Conservation (phyloP, 805 yeast genomes). For the Barnettozyma populi region DNA sequence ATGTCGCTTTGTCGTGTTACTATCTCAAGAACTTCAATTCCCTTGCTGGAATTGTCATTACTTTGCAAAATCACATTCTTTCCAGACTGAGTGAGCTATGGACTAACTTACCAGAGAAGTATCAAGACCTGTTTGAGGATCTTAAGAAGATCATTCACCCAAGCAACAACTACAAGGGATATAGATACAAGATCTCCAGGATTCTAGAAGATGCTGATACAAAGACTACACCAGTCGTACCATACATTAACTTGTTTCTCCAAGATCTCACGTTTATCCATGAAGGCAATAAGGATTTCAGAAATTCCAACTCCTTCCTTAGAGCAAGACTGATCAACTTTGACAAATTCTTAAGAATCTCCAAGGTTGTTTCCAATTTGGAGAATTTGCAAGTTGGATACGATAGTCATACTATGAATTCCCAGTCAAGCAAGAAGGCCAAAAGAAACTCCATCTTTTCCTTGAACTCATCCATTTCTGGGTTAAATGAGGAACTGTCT, state of each 20-base stretch:
- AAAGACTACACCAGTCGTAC: slow-evolving; percentile 57
- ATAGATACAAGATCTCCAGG: slow-evolving; percentile 56
- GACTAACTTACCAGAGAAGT: slow-evolving; percentile 53
- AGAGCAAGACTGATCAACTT: slow-evolving; percentile 54
- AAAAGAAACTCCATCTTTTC: slow-evolving; percentile 23
- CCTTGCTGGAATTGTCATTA: slow-evolving; percentile 70
- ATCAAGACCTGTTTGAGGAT: slow-evolving; percentile 55
- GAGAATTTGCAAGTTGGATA: slow-evolving; percentile 66
- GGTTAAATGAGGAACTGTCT: slow-evolving; percentile 23
- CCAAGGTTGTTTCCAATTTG: slow-evolving; percentile 59
- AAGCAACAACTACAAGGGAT: slow-evolving; percentile 63
- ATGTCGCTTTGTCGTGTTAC: slow-evolving; percentile 65
- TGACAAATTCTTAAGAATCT: slow-evolving; percentile 65
- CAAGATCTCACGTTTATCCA: slow-evolving; percentile 79
- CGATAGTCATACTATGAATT: slow-evolving; percentile 13
- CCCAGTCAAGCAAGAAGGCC: slow-evolving; percentile 16
- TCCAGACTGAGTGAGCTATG: slow-evolving; percentile 59
- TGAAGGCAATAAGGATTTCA: slow-evolving; percentile 70
- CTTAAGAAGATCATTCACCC: slow-evolving; percentile 69
- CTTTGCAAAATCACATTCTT: slow-evolving; percentile 66
- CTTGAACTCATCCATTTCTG: slow-evolving; percentile 15
- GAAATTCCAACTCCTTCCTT: slow-evolving; percentile 49
- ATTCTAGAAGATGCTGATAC: slow-evolving; percentile 40
- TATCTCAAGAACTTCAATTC: slow-evolving; percentile 75
- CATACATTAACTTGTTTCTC: slow-evolving; percentile 66